Conservation (phyloP, 495 filamentous ascomycete species). For the Neurospora sp. region DNA sequence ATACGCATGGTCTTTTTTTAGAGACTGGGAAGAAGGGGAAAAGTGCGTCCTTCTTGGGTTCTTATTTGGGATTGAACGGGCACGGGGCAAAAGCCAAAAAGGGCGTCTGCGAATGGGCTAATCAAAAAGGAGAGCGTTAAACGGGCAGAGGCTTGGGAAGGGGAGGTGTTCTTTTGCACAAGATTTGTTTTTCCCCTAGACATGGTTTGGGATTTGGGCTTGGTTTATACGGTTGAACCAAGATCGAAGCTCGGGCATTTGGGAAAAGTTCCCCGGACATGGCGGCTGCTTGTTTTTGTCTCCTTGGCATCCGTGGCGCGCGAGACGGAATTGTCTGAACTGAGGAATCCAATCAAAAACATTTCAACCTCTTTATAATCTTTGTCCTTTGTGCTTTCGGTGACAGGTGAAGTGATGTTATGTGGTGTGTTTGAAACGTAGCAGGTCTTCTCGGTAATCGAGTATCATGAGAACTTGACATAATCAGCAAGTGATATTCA, state of each 20-base stretch:
- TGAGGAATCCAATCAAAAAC: slow-evolving; percentile 30
- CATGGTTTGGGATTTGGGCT: background rate
- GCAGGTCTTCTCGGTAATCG: background rate
- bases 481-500: background rate
- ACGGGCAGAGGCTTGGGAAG: slow-evolving; percentile 1
- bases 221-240: background rate
- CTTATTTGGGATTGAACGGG: slow-evolving; percentile 15
- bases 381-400: background rate
- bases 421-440: background rate
- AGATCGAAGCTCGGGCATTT: background rate
- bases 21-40: slow-evolving; percentile 11
- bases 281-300: slow-evolving; percentile 11
- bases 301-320: slow-evolving; percentile 7
- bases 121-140: slow-evolving; percentile 10
- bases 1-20: slow-evolving; percentile 7
- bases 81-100: slow-evolving; percentile 16
- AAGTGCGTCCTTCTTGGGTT: slow-evolving; percentile 14
- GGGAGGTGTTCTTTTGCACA: slow-evolving; percentile 10
- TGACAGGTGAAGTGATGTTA: background rate
- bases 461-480: background rate
- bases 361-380: slow-evolving; percentile 15
- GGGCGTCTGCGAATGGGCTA: slow-evolving; percentile 10
- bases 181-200: slow-evolving; percentile 9
- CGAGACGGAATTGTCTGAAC: slow-evolving; percentile 16
- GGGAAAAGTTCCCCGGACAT: slow-evolving; percentile 6